Evolutionary conservation across 2,329 filamentous ascomycete genomes (phyloP).

Genomic region (Xylariaceae sp.): DNA sequence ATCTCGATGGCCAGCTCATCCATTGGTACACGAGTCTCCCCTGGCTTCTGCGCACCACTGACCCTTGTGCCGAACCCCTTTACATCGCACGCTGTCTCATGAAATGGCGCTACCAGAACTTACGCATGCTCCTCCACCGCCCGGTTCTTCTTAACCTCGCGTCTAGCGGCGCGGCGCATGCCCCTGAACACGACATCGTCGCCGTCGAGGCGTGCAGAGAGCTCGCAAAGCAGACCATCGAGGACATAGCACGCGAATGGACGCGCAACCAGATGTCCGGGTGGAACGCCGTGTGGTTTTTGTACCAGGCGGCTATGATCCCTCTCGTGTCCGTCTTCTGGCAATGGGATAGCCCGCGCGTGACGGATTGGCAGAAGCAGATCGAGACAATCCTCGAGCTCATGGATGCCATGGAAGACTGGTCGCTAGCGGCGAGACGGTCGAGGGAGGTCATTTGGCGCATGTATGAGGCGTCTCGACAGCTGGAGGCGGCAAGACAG

Average conservation of each 20-base stretch:
- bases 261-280: slow-evolving; percentile 69
- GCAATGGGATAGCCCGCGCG: slow-evolving; percentile 49
- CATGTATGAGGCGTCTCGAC: slow-evolving; percentile 55
- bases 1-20: slow-evolving; percentile 62
- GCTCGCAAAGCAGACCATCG: slow-evolving; percentile 64
- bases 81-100: slow-evolving; percentile 67
- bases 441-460: slow-evolving; percentile 59
- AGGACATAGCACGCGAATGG: slow-evolving; percentile 66
- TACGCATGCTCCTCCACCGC: slow-evolving; percentile 70
- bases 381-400: slow-evolving; percentile 55
- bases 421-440: slow-evolving; percentile 58
- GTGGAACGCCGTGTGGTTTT: slow-evolving; percentile 78
- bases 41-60: slow-evolving; percentile 56
- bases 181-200: slow-evolving; percentile 56
- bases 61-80: slow-evolving; percentile 65
- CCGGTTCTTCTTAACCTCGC: slow-evolving; percentile 65
- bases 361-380: slow-evolving; percentile 50
- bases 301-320: slow-evolving; percentile 76
- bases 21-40: slow-evolving; percentile 69
- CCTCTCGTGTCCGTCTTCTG: slow-evolving; percentile 70
- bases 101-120: slow-evolving; percentile 77
- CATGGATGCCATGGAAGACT: slow-evolving; percentile 59
- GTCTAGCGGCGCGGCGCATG: slow-evolving; percentile 47
- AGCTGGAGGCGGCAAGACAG: slow-evolving; percentile 32
- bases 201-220: slow-evolving; percentile 65